Evolutionary conservation across 169 alveolate genomes (phyloP).

Genomic region (Eimeria sp.): DNA sequence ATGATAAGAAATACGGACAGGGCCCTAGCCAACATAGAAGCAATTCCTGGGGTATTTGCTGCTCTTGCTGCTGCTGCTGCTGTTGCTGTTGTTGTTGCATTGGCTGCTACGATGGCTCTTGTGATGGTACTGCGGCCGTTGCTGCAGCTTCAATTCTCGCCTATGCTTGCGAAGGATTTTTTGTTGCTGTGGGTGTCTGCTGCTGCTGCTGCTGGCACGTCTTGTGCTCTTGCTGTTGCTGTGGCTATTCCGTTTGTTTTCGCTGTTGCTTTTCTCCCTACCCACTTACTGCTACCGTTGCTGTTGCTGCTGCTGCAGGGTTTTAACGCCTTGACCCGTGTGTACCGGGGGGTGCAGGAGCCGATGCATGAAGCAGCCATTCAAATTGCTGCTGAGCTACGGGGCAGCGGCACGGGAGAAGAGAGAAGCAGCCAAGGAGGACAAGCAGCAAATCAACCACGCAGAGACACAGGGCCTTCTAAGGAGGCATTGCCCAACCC

Average conservation of each 20-base stretch:
- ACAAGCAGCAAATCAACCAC: slow-evolving; percentile 10
- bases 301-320: slow-evolving; percentile 80
- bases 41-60: slow-evolving; percentile 85
- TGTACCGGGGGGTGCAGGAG: slow-evolving; percentile 88
- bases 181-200: slow-evolving; percentile 27
- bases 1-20: slow-evolving; percentile 89
- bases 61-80: background rate
- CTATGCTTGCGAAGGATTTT: background rate
- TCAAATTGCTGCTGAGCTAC: slow-evolving; percentile 29
- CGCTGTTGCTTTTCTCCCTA: slow-evolving; percentile 8
- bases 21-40: slow-evolving; percentile 88
- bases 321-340: slow-evolving; percentile 86
- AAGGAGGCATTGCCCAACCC: slow-evolving; percentile 82
- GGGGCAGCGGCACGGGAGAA: background rate
- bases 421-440: background rate
- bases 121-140: background rate
- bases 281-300: background rate
- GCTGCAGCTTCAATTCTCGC: background rate
- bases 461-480: background rate
- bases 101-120: background rate
- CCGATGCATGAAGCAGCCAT: slow-evolving; percentile 89
- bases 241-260: background rate
- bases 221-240: background rate
- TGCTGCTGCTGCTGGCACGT: slow-evolving; percentile 7
- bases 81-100: slow-evolving; percentile 13